Conservation (phyloP, 169 alveolate species). For the Plasmodium inui region DNA sequence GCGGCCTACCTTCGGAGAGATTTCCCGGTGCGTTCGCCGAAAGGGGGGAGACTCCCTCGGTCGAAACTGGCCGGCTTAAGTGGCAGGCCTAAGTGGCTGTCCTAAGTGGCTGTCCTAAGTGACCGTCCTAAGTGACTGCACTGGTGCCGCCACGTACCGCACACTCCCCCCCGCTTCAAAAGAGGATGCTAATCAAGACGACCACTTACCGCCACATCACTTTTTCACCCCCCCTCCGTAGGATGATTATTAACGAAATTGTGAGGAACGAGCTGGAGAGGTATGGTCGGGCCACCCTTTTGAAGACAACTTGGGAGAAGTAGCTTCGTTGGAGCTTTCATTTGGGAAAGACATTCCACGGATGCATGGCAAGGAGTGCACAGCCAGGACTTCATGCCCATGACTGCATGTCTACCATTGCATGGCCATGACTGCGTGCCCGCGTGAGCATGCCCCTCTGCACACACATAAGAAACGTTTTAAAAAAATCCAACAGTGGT, state of each 20-base stretch:
- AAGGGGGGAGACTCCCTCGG: background rate
- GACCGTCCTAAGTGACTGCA: no score
- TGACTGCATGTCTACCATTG: background rate
- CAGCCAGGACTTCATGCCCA: no score
- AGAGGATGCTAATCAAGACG: background rate
- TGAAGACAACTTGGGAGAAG: background rate
- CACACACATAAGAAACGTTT: background rate
- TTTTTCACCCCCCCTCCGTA: background rate
- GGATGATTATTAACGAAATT: conserved; percentile 27
- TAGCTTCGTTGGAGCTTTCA: background rate
- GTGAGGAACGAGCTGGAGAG: conserved; percentile 30
- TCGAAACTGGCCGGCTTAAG: background rate
- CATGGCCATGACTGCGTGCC: background rate
- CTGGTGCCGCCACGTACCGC: no score
- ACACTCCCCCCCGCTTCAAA: no score
- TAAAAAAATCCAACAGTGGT: background rate
- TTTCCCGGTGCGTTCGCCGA: background rate
- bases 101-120: no score
- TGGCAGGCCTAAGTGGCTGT: background rate
- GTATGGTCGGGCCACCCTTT: background rate
- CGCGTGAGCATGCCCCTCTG: background rate
- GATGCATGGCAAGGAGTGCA: no score
- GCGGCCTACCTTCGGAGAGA: conserved; percentile 53
- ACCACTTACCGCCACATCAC: background rate
- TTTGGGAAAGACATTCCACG: background rate